Percentiles rank a stretch among this genome's conserved stretches.
phyloP scores from a whole-genome alignment of 139 green algal genomes.

The Eudorina sp. region DNA sequence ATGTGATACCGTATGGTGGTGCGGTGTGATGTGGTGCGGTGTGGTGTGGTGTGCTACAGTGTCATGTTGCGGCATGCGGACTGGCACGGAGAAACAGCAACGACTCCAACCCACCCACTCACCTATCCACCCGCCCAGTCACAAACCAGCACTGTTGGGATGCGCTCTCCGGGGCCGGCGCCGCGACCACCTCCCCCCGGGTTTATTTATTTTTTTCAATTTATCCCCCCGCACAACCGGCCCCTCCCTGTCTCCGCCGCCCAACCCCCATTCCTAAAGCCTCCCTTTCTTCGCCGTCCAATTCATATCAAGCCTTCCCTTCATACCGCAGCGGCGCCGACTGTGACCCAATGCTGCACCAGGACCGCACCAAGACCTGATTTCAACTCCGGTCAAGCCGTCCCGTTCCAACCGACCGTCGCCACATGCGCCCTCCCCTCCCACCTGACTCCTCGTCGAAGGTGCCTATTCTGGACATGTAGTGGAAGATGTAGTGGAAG shows the following conservation, averaged over 20 bases:
- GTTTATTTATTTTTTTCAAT: too few species aligned
- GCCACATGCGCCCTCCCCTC: background rate
- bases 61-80: too few species aligned
- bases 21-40: too few species aligned
- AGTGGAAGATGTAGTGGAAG: conserved; percentile 70
- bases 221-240: too few species aligned
- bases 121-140: too few species aligned
- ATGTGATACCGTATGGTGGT: background rate
- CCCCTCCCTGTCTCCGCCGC: background rate
- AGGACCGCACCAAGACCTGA: background rate
- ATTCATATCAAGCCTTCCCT: background rate
- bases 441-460: conserved; percentile 67
- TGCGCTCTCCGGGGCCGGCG: too few species aligned
- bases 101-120: too few species aligned
- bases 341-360: background rate
- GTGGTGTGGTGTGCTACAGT: too few species aligned
- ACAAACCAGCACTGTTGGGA: too few species aligned
- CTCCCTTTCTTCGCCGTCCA: background rate
- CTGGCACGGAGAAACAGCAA: too few species aligned
- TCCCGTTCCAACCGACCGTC: background rate
- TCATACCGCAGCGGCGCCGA: background rate
- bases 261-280: background rate
- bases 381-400: background rate
- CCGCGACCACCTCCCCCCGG: too few species aligned
- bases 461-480: conserved; percentile 70